phyloP scores from a whole-genome alignment of 2,329 filamentous ascomycete genomes.

The Phoma sp. region DNA sequence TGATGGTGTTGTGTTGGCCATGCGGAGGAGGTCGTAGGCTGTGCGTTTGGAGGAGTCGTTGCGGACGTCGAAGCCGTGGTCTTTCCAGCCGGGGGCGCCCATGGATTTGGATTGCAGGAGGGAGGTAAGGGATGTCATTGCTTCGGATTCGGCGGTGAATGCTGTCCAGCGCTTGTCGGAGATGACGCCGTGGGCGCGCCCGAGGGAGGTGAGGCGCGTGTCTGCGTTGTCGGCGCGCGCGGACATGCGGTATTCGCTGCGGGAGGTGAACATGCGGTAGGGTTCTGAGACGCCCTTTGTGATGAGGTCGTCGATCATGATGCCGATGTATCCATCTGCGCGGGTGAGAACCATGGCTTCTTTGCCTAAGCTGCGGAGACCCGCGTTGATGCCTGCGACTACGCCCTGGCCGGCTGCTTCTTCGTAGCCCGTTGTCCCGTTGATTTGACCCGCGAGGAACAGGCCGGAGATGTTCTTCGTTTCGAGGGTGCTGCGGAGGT shows the following conservation, averaged over 20 bases:
- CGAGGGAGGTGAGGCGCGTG: slow-evolving; percentile 79
- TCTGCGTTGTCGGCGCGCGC: slow-evolving; percentile 95
- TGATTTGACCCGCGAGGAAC: slow-evolving; percentile 95
- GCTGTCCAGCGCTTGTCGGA: slow-evolving; percentile 77
- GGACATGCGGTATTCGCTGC: slow-evolving; percentile 94
- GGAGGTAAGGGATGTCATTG: slow-evolving; percentile 71
- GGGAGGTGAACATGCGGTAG: slow-evolving; percentile 97
- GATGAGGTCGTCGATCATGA: slow-evolving; percentile 98
- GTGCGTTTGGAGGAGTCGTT: slow-evolving; percentile 71
- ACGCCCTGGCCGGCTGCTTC: slow-evolving; percentile 95
- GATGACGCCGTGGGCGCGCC: slow-evolving; percentile 78
- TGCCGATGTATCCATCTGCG: slow-evolving; percentile 93
- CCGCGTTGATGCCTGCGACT: slow-evolving; percentile 92
- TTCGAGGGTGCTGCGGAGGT: slow-evolving; percentile 86
- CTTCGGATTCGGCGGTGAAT: slow-evolving; percentile 70
- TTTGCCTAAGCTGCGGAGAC: slow-evolving; percentile 74
- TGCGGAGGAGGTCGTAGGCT: slow-evolving; percentile 80
- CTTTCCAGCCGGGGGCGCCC: slow-evolving; percentile 71
- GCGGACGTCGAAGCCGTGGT: slow-evolving; percentile 72
- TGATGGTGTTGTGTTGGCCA: slow-evolving; percentile 62
- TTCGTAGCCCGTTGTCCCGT: slow-evolving; percentile 97
- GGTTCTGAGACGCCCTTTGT: slow-evolving; percentile 97
- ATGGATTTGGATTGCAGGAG: slow-evolving; percentile 67
- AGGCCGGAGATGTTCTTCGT: slow-evolving; percentile 90
- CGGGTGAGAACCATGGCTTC: slow-evolving; percentile 73